Conservation (phyloP, 2,329 filamentous ascomycete species). For the Arachnomyces sp. region DNA sequence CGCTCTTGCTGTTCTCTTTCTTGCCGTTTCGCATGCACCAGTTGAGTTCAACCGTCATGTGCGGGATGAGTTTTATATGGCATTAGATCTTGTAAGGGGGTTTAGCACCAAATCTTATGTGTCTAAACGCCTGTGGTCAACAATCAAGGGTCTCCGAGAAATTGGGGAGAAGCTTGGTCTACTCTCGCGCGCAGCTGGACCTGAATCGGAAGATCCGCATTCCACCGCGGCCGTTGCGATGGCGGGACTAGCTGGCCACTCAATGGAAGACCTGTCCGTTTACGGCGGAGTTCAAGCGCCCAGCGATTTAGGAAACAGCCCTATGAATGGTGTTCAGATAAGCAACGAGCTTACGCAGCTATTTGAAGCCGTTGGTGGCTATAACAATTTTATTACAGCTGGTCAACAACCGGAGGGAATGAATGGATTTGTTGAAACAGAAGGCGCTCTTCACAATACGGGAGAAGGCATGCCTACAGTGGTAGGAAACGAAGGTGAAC, state of each 20-base stretch:
- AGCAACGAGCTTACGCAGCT: slow-evolving; percentile 54
- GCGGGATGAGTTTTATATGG: slow-evolving; percentile 62
- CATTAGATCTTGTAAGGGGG: slow-evolving; percentile 55
- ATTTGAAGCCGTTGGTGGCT: slow-evolving; percentile 56
- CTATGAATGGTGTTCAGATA: slow-evolving; percentile 53
- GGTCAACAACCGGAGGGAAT: slow-evolving; percentile 28
- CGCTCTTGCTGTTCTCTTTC: slow-evolving; percentile 56
- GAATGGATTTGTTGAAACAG: slow-evolving; percentile 29
- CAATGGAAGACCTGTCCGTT: slow-evolving; percentile 50
- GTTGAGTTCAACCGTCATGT: slow-evolving; percentile 52
- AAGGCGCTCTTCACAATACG: slow-evolving; percentile 33
- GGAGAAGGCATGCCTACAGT: slow-evolving; percentile 38
- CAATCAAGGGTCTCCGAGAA: slow-evolving; percentile 56
- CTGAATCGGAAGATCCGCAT: slow-evolving; percentile 47
- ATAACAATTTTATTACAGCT: slow-evolving; percentile 32
- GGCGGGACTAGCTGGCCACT: slow-evolving; percentile 57
- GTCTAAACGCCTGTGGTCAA: slow-evolving; percentile 57
- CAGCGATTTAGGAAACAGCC: slow-evolving; percentile 44
- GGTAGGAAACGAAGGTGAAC: slow-evolving; percentile 51
- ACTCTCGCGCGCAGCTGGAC: slow-evolving; percentile 28
- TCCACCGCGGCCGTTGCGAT: slow-evolving; percentile 58
- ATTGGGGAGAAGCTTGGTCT: slow-evolving; percentile 56
- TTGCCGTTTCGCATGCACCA: slow-evolving; percentile 58
- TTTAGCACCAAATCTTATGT: slow-evolving; percentile 56
- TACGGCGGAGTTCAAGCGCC: slow-evolving; percentile 31